Conservation (phyloP, 306 rosid genomes). For the Quercus glauca region DNA sequence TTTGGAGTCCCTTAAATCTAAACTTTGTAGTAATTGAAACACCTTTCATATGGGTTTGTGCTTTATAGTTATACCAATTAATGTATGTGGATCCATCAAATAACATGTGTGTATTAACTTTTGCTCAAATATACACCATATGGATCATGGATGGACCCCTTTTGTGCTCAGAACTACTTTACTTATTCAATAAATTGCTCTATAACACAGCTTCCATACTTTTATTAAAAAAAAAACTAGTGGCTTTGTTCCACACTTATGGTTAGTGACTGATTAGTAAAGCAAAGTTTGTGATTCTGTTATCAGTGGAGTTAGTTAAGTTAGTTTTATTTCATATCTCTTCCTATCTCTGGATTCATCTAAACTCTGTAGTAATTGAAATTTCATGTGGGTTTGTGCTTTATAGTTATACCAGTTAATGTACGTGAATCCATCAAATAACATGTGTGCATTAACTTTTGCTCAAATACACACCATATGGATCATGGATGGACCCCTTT, state of each 20-base stretch:
- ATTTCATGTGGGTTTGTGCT: conserved; percentile 14
- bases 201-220: not conserved
- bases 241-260: no score
- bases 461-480: not conserved
- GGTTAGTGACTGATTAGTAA: no score
- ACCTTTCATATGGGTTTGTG: conserved; percentile 20
- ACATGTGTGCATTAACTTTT: not conserved
- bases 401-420: conserved; percentile 13
- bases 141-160: not conserved
- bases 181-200: not conserved
- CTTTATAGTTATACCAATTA: conserved; percentile 11
- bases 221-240: no score
- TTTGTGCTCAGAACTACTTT: not conserved
- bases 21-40: conserved; percentile 33
- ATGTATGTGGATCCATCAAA: not conserved
- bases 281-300: no score
- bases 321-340: no score
- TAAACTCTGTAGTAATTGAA: conserved; percentile 34
- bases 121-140: not conserved
- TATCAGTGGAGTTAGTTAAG: no score
- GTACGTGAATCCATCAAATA: not conserved
- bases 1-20: conserved; percentile 26
- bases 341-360: not conserved
- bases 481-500: not conserved
- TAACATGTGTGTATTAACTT: not conserved